Percentiles rank a stretch among this genome's conserved stretches.
These are phyloP conservation scores for Beverwykella pulmonaria DNA, from an alignment of 495 filamentous ascomycete genomes.

Conservation along the genomic window DNA sequence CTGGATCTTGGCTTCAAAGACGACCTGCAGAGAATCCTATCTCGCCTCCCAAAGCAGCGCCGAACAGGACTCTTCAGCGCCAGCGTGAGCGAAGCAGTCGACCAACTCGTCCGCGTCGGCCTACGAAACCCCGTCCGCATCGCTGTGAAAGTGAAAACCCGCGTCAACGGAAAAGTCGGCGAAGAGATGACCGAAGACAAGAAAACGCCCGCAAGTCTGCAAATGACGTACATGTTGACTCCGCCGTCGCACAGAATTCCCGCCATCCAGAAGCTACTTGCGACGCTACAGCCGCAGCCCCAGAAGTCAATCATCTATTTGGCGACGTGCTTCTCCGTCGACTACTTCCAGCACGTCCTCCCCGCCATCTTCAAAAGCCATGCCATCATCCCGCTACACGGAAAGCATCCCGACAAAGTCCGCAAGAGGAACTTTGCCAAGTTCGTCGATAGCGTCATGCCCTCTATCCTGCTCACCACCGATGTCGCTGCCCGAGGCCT, in stretches of 20 bases:
- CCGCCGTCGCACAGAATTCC: slow-evolving; percentile 77
- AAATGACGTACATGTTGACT: slow-evolving; percentile 81
- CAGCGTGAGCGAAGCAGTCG: slow-evolving; percentile 86
- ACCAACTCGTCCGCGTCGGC: slow-evolving; percentile 88
- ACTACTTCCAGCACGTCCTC: slow-evolving; percentile 82
- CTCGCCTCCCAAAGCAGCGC: slow-evolving; percentile 85
- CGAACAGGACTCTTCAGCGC: slow-evolving; percentile 94
- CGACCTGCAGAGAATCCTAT: slow-evolving; percentile 81
- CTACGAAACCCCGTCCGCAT: slow-evolving; percentile 93
- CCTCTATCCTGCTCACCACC: slow-evolving; percentile 82
- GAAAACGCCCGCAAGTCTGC: slow-evolving; percentile 84
- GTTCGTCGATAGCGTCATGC: slow-evolving; percentile 67
- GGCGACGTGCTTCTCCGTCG: slow-evolving; percentile 92
- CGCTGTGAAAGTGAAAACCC: slow-evolving; percentile 84
- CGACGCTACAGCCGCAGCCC: slow-evolving; percentile 67
- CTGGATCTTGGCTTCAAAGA: slow-evolving; percentile 95
- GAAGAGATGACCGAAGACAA: slow-evolving; percentile 67
- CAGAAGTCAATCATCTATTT: slow-evolving; percentile 91
- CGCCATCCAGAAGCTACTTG: slow-evolving; percentile 69
- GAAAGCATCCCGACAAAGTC: slow-evolving; percentile 79
- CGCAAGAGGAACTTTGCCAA: slow-evolving; percentile 78
- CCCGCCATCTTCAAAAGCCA: slow-evolving; percentile 66
- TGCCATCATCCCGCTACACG: slow-evolving; percentile 78
- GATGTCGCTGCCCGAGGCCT: slow-evolving; percentile 85
- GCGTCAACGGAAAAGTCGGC: slow-evolving; percentile 37